These are phyloP conservation scores for Alloteropsis semialata DNA, from an alignment of 176 grass and related monocot genomes.

Conservation along the genomic window DNA sequence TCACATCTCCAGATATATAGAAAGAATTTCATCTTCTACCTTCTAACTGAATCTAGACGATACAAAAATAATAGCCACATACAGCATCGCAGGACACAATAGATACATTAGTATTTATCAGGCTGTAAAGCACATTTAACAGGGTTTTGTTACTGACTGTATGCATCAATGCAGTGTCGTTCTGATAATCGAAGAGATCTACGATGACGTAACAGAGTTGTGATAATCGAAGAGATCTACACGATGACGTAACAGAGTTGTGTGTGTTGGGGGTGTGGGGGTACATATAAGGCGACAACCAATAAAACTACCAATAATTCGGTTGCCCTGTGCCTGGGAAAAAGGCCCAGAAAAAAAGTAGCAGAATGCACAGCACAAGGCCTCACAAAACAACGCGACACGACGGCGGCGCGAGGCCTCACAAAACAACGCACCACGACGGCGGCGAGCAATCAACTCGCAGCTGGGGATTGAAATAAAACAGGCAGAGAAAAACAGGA, in stretches of 20 bases:
- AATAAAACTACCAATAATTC: too few relatives aligned
- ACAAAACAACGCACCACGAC: neutral
- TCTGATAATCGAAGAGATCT: neutral
- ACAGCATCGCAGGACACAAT: neutral
- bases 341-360: too few relatives aligned
- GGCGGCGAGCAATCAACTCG: neutral
- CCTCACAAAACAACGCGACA: neutral
- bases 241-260: too few relatives aligned
- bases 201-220: neutral
- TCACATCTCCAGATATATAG: neutral
- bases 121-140: neutral
- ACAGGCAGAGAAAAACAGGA: neutral
- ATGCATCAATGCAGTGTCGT: neutral
- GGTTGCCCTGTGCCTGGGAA: too few relatives aligned
- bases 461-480: neutral
- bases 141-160: neutral
- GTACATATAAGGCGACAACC: too few relatives aligned
- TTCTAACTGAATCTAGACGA: neutral
- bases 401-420: neutral
- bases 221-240: too few relatives aligned
- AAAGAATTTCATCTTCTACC: neutral
- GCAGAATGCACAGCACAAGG: neutral
- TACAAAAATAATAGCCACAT: neutral
- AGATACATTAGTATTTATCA: neutral
- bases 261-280: too few relatives aligned